phyloP scores from a whole-genome alignment of 768 basidiomycete species.

The Pisolithus tinctorius region DNA sequence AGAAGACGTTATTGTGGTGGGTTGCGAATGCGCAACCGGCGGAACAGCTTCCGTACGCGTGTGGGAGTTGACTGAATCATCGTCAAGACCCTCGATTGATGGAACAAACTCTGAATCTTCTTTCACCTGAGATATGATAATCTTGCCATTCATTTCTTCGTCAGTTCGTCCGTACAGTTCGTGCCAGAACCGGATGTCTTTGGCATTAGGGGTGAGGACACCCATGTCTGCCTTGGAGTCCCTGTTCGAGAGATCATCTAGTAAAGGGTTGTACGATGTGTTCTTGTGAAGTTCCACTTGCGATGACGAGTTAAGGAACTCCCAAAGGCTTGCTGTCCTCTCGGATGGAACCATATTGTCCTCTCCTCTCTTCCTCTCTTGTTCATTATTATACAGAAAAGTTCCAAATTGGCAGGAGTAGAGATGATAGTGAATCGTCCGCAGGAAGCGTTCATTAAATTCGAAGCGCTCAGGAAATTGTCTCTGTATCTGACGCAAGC shows the following conservation, averaged over 20 bases:
- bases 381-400: constrained; percentile 88
- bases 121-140: constrained; percentile 37
- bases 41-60: constrained; percentile 28
- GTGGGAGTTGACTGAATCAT: constrained; percentile 43
- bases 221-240: constrained; percentile 74
- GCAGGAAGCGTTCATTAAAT: constrained; percentile 85
- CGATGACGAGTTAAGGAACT: constrained; percentile 66
- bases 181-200: constrained; percentile 90
- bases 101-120: constrained; percentile 44
- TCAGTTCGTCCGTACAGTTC: constrained; percentile 85
- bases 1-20: constrained; percentile 33
- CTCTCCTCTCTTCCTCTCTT: constrained; percentile 60
- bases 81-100: constrained; percentile 49
- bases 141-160: constrained; percentile 93
- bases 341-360: constrained; percentile 54
- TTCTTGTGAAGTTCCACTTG: constrained; percentile 68
- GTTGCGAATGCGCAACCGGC: constrained; percentile 32
- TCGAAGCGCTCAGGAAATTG: constrained; percentile 94
- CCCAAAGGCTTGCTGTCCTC: constrained; percentile 75
- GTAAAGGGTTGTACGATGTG: constrained; percentile 54
- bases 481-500: constrained; percentile 82
- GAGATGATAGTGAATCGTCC: constrained; percentile 80
- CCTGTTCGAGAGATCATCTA: constrained; percentile 69
- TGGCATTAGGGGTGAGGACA: constrained; percentile 81
- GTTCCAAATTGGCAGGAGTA: constrained; percentile 96